Percentiles rank a stretch among this genome's conserved stretches.
These are phyloP conservation scores for Martiniozyma abietophila DNA, from an alignment of 805 yeast species.

Conservation along the genomic window DNA sequence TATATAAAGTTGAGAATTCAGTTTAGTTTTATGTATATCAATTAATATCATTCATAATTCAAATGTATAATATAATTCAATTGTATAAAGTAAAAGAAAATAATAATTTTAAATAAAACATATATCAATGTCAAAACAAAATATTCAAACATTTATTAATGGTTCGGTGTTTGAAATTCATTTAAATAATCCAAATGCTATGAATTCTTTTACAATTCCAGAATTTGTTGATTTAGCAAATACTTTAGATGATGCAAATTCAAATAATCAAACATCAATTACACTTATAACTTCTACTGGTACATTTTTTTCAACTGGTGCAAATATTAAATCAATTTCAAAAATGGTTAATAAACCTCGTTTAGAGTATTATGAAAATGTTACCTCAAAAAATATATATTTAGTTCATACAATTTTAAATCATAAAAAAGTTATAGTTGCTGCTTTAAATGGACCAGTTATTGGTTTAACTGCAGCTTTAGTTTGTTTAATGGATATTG, in stretches of 20 bases:
- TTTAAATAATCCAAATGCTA: slow-evolving; percentile 47
- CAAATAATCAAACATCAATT: slow-evolving; percentile 47
- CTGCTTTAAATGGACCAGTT: slow-evolving; percentile 81
- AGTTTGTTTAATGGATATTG: slow-evolving; percentile 66
- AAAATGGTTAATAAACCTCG: slow-evolving; percentile 17
- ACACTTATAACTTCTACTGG: slow-evolving; percentile 69
- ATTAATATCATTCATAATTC: no score
- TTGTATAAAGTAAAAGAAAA: no score
- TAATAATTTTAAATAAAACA: no score
- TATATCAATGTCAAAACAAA: no score
- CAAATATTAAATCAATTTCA: slow-evolving; percentile 44
- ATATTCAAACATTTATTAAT: slow-evolving; percentile 8
- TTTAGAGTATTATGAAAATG: slow-evolving; percentile 24
- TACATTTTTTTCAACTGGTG: slow-evolving; percentile 77
- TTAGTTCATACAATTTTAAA: slow-evolving; percentile 58
- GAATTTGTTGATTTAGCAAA: slow-evolving; percentile 57
- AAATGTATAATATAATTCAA: no score
- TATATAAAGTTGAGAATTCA: no score
- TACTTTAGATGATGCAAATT: slow-evolving; percentile 51
- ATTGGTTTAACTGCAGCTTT: slow-evolving; percentile 71
- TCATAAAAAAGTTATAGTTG: slow-evolving; percentile 62
- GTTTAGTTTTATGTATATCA: no score
- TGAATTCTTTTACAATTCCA: slow-evolving; percentile 59
- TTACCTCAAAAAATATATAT: slow-evolving; percentile 54
- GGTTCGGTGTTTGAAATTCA: slow-evolving; percentile 41